Base-by-base conservation (phyloP, 2,329 filamentous ascomycete genomes). In the Arthrobotrys sphaeroides region DNA sequence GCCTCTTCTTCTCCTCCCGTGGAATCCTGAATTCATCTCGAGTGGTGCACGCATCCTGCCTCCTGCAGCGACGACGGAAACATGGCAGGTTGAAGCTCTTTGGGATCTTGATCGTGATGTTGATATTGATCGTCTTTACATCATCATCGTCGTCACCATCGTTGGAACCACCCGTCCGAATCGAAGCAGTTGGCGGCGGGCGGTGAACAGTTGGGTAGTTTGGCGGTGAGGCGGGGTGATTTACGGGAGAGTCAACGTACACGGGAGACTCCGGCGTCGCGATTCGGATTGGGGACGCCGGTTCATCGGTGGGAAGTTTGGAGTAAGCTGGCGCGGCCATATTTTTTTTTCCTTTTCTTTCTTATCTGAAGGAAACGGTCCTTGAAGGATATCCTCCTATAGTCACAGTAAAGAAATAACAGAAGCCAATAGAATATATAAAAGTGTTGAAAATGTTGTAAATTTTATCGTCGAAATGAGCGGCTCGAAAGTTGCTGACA, bases 371-470 rank as follows among this genome's bases (percentile, higher is more conserved):
- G 57, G 45, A 70, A 57, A 24, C n/a, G 45, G 33, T 64, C 67
- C 47, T 18, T 0, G 22, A 55, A 43, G 22, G 6, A 53, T 42
- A 31, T 5, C 42, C 33, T 53, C n/a, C 59, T 53, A 49, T 36
- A 12, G 28, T 65, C 59, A 16, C 26, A 6, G 9, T 61, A 18
- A 60, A 47, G n/a, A 28, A 49, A 49, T 59, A 65, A 43, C 24
- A 57, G 16, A 18, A 43, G 5, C 5, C 31, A 42, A 61, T 49
- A 28, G 9, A 40, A 40, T 12, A 47, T 22, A 22, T 28, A 55
- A 55, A 68, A 74, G 69, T 74, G 62, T 74, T 68, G 53, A 53
- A 16, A 20, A 55, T 67, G 69, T 74, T 74, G 70, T 68, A 74
- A 74, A 64, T 49, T 62, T 45, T 20, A 13, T 22, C 13, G 16